Evolutionary conservation across 768 basidiomycete species (phyloP), one percentile per base, ranked within the genome.

Genomic region (Ramaria sp.): DNA sequence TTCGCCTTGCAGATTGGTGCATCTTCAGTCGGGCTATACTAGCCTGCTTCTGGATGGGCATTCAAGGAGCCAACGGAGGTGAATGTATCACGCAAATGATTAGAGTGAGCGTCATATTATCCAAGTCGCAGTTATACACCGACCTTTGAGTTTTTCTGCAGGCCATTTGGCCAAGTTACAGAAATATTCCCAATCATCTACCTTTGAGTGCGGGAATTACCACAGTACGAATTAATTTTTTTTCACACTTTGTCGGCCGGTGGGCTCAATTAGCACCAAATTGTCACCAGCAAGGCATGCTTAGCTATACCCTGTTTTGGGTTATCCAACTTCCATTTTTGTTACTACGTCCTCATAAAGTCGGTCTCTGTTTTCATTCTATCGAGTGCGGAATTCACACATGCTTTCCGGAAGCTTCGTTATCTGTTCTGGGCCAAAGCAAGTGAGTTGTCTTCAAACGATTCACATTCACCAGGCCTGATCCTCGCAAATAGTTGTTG

Each of bases 31-130:
- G 88, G n/a, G 76, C 82, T 43, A 69, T 88, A 18, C 76, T 92
- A 24, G 74, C 85, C 34, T 78, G 89, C 75, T 86, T 90, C 65
- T 92, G 89, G 86, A 86, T 86, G 56, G 81, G 80, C 5, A 76
- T 86, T 16, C 84, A 84, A 73, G 59, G 53, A 58, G 62, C 59
- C 57, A 75, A 71, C 9, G 81, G 84, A 5, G 83, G 82, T n/a
- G 82, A 88, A 66, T 83, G 80, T 56, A 73, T 88, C 22, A 84
- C 85, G 61, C 86, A 87, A 65, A 58, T 58, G 57, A 30, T 57
- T 28, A 47, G 47, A 22, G 39, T 41, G 39, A 7, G 39, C 18
- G 16, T 16, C 20, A 4, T 10, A 8, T 41, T n/a, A 8, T 41
- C 20, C 20, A 12, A 5, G 39, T n/a, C 8, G 3, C 2, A 22